Evolutionary conservation across 1,284 basidiomycete genomes (phyloP).

Genomic region (Cerrena zonata): DNA sequence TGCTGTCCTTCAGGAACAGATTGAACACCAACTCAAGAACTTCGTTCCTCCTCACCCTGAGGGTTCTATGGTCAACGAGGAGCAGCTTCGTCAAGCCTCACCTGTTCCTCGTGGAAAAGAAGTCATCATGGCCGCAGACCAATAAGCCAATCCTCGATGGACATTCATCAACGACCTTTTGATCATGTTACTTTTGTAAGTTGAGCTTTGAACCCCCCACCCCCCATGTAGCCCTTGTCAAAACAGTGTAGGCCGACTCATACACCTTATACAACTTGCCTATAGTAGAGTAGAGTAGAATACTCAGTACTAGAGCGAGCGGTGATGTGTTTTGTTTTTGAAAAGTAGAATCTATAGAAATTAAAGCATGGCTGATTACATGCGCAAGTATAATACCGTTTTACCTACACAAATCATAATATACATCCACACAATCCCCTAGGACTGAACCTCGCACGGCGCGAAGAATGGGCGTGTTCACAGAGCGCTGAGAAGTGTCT

Average conservation of each 20-base stretch:
- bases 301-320: no score
- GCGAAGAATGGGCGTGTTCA: not conserved
- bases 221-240: no score
- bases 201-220: no score
- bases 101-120: constrained; percentile 23
- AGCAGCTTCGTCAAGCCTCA: constrained; percentile 30
- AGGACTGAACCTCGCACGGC: not conserved
- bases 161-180: not conserved
- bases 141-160: not conserved
- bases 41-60: constrained; percentile 50
- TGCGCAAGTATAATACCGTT: not conserved
- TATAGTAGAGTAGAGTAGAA: no score
- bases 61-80: constrained; percentile 45
- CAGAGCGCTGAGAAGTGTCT: not conserved
- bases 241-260: no score
- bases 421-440: not conserved
- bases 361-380: not conserved
- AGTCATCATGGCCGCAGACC: constrained; percentile 22
- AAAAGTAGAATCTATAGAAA: not conserved
- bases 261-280: no score
- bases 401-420: not conserved
- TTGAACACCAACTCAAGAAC: constrained; percentile 53
- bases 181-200: not conserved
- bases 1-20: constrained; percentile 68
- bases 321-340: no score